Evolutionary conservation across 2,329 filamentous ascomycete genomes (phyloP), one percentile per base, ranked within the genome.

Genomic region (Pseudogymnoascus sp.): DNA sequence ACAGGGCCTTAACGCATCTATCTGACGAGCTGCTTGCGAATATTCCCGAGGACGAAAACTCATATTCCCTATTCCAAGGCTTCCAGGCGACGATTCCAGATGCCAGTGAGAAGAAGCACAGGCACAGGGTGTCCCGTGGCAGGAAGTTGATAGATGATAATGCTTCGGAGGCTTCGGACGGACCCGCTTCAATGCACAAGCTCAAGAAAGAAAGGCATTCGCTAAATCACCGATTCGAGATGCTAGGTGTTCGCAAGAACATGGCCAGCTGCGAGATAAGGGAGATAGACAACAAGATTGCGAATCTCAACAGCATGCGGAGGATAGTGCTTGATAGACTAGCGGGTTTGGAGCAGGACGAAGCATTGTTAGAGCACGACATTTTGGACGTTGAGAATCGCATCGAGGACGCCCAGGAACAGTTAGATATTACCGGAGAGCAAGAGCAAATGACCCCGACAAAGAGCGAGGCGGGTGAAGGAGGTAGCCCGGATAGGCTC

Each of bases 261-360:
- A 97, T 99, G 93, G 93, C 92, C 68, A 94, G 91, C 70, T 90
- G 91, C 66, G 94, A 99, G 75, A 97, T 99, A 64, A 86, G 87
- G 64, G 94, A 99, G 72, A 96, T 99, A 65, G 94, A 99, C 76
- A 92, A 89, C 77, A 99, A 97, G 76, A 93, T 99, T 66, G 85
- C 91, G 65, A 97, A 97, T 74, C 79, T 99, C 62, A 88, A 91
- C 69, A 91, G 86, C 65, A 97, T 97, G 91, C 88, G 94, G 67
- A 89, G 88, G 72, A 95, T 97, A 65, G 89, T 97, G 52, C 76
- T 99, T 63, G 92, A 97, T 62, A 83, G 94, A 66, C 76, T 99
- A 67, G 92, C 92, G 1, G 85, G 83, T 1, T 78, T 97, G 65
- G 94, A 99, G 76, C 88, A 93, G 73, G 93, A 97, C 70, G 94